A percentile compares a stretch with the other conserved stretches of the same genome.
These are phyloP conservation scores for Tricholoma sp. DNA, from an alignment of 768 basidiomycete species.

Conservation along the genomic window DNA sequence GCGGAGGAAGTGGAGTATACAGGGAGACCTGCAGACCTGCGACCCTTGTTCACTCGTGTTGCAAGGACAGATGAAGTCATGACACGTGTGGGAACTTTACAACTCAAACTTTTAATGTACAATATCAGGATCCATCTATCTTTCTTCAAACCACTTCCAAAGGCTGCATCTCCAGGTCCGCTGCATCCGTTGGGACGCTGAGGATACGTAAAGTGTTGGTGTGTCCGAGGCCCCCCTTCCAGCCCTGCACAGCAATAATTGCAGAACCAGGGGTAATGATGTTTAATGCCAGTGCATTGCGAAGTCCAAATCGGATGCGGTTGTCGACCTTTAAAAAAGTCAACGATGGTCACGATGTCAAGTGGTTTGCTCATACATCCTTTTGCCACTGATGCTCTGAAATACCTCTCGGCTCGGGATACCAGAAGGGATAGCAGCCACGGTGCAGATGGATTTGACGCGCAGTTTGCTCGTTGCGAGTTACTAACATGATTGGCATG, in stretches of 20 bases:
- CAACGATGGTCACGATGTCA: conserved; percentile 5
- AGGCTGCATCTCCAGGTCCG: conserved; percentile 71
- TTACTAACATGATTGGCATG: conserved; percentile 49
- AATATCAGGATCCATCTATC: background rate
- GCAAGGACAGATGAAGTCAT: conserved; percentile 39
- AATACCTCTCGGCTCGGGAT: conserved; percentile 89
- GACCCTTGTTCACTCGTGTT: conserved; percentile 36
- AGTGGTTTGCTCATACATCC: conserved; percentile 56
- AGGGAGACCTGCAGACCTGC: conserved; percentile 28
- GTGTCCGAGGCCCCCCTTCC: conserved; percentile 97
- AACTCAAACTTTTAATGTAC: too few relatives aligned
- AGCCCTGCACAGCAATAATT: conserved; percentile 96
- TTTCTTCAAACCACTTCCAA: conserved; percentile 6
- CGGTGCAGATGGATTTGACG: conserved; percentile 97
- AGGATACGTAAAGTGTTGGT: conserved; percentile 87
- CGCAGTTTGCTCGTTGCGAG: conserved; percentile 91
- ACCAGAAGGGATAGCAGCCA: conserved; percentile 96
- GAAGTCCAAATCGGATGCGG: conserved; percentile 84
- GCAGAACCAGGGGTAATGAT: conserved; percentile 87
- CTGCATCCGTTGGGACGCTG: conserved; percentile 74
- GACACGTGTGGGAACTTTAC: background rate
- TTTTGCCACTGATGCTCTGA: conserved; percentile 92
- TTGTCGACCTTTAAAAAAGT: conserved; percentile 63
- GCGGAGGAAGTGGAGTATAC: conserved; percentile 39
- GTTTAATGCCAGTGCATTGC: conserved; percentile 75